Percentiles rank a stretch among this genome's conserved stretches.
phyloP scores from a whole-genome alignment of 768 basidiomycete genomes.

The Lepiota venenata region DNA sequence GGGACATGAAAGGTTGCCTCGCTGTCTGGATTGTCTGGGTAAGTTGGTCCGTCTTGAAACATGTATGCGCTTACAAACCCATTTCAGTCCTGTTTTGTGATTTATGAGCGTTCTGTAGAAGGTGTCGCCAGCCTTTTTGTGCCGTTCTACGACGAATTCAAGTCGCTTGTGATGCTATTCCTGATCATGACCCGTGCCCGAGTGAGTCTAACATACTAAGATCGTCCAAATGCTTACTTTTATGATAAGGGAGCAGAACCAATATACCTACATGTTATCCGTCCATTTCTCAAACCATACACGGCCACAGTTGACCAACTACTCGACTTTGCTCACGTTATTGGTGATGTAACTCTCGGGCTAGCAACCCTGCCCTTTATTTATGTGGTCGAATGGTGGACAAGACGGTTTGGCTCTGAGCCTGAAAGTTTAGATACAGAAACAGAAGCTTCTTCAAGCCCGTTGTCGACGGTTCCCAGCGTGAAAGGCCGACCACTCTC shows the following conservation, averaged over 20 bases:
- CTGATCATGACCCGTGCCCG: constrained; percentile 73
- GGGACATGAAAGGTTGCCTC: constrained; percentile 82
- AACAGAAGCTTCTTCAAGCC: constrained; percentile 21
- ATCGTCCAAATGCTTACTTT: not conserved
- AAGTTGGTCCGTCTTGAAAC: constrained; percentile 20
- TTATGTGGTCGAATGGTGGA: constrained; percentile 34
- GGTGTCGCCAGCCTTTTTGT: constrained; percentile 63
- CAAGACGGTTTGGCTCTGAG: constrained; percentile 19
- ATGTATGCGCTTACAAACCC: constrained; percentile 7
- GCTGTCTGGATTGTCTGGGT: constrained; percentile 89
- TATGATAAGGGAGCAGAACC: constrained; percentile 75
- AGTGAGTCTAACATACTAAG: constrained; percentile 35
- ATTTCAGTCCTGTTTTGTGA: constrained; percentile 59
- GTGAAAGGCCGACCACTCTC: not conserved
- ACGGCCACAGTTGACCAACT: constrained; percentile 58
- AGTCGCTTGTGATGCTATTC: constrained; percentile 69
- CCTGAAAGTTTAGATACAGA: constrained; percentile 13
- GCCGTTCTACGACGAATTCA: constrained; percentile 84
- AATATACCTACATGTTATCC: constrained; percentile 75
- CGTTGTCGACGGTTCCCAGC: not conserved
- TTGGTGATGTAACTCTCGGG: constrained; percentile 60
- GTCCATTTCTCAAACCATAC: constrained; percentile 78
- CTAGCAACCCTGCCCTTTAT: constrained; percentile 37
- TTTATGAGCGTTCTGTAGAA: constrained; percentile 68
- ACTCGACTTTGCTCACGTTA: constrained; percentile 56